A percentile compares a stretch with the other conserved stretches of the same genome.
phyloP scores from a whole-genome alignment of 768 basidiomycete species.

The Phanerodontia chrysosporium region DNA sequence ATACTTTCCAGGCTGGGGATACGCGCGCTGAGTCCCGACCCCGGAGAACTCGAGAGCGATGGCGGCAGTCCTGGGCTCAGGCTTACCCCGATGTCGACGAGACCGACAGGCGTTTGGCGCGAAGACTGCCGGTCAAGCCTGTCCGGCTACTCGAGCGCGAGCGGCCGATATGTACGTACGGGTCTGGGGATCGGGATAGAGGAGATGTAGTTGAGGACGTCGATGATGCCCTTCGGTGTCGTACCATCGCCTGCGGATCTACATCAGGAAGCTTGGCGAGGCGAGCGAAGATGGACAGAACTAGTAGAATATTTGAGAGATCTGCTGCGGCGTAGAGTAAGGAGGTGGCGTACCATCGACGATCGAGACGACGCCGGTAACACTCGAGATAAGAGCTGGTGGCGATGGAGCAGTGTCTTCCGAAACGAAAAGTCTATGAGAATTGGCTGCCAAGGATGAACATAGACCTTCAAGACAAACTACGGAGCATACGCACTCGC shows the following conservation, averaged over 20 bases:
- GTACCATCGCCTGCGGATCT: slow-evolving; percentile 75
- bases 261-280: slow-evolving; percentile 69
- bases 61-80: not conserved
- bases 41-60: not conserved
- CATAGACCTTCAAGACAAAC: not conserved
- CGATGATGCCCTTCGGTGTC: slow-evolving; percentile 76
- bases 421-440: slow-evolving; percentile 77
- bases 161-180: slow-evolving; percentile 28
- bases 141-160: slow-evolving; percentile 43
- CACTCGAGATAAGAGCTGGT: slow-evolving; percentile 39
- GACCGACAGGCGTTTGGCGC: slow-evolving; percentile 12
- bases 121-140: slow-evolving; percentile 18
- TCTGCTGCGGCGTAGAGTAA: not conserved
- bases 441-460: slow-evolving; percentile 47
- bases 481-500: slow-evolving; percentile 55
- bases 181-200: slow-evolving; percentile 30
- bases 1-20: not conserved
- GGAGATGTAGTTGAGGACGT: slow-evolving; percentile 43
- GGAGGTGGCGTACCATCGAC: slow-evolving; percentile 55
- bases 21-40: not conserved
- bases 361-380: slow-evolving; percentile 76
- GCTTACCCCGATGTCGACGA: not conserved
- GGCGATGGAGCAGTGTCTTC: slow-evolving; percentile 53
- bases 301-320: slow-evolving; percentile 30
- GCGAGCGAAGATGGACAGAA: slow-evolving; percentile 75